Conservation (phyloP, 1,284 basidiomycete species). For the Volvariella volvacea region DNA sequence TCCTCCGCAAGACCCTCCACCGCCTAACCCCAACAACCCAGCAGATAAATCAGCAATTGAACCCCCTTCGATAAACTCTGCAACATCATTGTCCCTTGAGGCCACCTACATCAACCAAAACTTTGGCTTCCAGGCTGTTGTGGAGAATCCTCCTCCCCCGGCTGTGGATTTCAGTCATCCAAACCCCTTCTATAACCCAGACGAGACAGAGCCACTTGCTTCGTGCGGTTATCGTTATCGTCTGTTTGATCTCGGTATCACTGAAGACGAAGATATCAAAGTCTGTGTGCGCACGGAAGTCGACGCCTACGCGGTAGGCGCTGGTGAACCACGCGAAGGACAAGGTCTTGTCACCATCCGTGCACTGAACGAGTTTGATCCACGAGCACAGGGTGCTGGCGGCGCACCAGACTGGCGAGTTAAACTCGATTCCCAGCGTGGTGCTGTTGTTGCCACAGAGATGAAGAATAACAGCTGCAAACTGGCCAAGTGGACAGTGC, state of each 20-base stretch:
- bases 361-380: constrained; percentile 96
- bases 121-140: constrained; percentile 94
- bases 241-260: constrained; percentile 88
- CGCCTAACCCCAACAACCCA: constrained; percentile 72
- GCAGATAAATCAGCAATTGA: constrained; percentile 59
- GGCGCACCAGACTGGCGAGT: constrained; percentile 96
- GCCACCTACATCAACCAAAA: constrained; percentile 99
- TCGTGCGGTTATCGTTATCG: constrained; percentile 97
- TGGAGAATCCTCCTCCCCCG: constrained; percentile 59
- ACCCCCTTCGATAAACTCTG: constrained; percentile 82
- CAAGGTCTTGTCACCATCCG: constrained; percentile 87
- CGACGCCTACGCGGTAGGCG: constrained; percentile 77
- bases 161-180: constrained; percentile 73
- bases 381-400: constrained; percentile 84
- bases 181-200: constrained; percentile 94
- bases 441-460: constrained; percentile 97
- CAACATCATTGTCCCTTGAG: constrained; percentile 91
- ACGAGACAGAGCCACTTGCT: constrained; percentile 92
- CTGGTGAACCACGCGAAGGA: constrained; percentile 61
- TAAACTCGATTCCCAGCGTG: constrained; percentile 93
- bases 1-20: constrained; percentile 83
- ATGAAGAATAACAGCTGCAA: constrained; percentile 99
- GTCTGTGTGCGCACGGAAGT: constrained; percentile 95
- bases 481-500: constrained; percentile 95
- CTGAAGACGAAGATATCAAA: constrained; percentile 87